Evolutionary conservation across 805 yeast genomes (phyloP), one percentile per base, ranked within the genome.

Genomic region (Ogataea pilisensis): DNA sequence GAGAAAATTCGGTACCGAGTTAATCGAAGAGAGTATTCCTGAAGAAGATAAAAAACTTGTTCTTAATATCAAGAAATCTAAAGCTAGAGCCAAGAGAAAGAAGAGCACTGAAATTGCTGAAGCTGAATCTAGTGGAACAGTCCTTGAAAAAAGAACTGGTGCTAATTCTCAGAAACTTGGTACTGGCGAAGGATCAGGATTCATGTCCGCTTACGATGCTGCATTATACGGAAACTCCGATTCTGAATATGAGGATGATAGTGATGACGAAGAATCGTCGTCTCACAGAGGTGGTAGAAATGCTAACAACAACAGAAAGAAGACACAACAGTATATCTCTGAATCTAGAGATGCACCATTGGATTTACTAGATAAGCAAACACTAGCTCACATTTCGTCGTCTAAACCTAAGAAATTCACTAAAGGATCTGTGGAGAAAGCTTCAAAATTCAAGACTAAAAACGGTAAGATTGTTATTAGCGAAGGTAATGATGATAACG

Each of bases 171-270:
- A 48, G 16, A 48, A 47, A 5, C 54, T 46, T 21, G 53, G 48
- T 18, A 46, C 47, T 34, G 34, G 51, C 1, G 43, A 56, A 27
- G 50, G 57, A 31, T 48, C 53, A 5, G 65, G 75, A 53, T 85
- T 78, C 55, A 78, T 82, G 62, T 86, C 95, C 43, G 97, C 95
- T 28, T 88, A 85, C 54, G 99, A 93, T 55, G 93, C 85, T 60
- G 97, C 95, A 0, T 68, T 93, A 34, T 86, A 91, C 63, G 40
- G 34, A 19, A 85, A 78, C 26, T 84, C 77, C 22, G 76, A 71
- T 18, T 74, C 68, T 6, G 82, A 72, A 17, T 78, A 69, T 26
- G 76, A n/a, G n/a, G n/a, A 67, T 5, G 69, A 59, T 17, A 75
- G 63, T 22, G 60, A 50, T 35, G 49, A 39, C 44, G 55, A 44